Evolutionary conservation across 1,284 basidiomycete genomes (phyloP).

Genomic region (Naganishia sp.): DNA sequence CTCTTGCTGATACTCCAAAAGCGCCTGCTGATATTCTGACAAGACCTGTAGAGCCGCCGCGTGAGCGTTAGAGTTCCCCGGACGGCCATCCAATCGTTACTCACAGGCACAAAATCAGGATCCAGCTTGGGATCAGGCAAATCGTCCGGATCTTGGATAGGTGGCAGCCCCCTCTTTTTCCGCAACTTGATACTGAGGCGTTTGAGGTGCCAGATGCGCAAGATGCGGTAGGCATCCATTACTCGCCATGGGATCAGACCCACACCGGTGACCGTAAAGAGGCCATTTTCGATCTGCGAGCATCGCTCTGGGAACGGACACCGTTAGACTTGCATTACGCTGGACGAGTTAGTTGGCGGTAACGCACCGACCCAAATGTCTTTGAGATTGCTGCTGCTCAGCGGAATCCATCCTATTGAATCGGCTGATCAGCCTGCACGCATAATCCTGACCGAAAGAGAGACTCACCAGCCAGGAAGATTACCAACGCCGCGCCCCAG

Average conservation of each 20-base stretch:
- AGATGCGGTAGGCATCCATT: slow-evolving; percentile 74
- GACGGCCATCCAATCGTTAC: slow-evolving; percentile 16
- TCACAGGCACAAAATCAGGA: slow-evolving; percentile 65
- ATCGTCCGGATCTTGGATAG: slow-evolving; percentile 71
- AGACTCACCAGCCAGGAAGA: slow-evolving; percentile 60
- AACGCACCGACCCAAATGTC: slow-evolving; percentile 49
- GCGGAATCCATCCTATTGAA: slow-evolving; percentile 46
- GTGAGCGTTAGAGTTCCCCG: neutral
- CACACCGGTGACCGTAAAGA: slow-evolving; percentile 73
- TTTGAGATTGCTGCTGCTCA: slow-evolving; percentile 42
- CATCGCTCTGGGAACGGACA: slow-evolving; percentile 63
- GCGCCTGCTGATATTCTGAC: slow-evolving; percentile 68
- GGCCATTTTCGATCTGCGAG: slow-evolving; percentile 74
- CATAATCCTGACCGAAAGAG: too few relatives aligned
- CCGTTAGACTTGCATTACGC: slow-evolving; percentile 4
- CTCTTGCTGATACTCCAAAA: slow-evolving; percentile 62
- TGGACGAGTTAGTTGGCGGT: too few relatives aligned
- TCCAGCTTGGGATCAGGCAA: slow-evolving; percentile 73
- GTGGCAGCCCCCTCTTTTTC: slow-evolving; percentile 63
- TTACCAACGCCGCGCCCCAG: slow-evolving; percentile 80
- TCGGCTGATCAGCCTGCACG: neutral
- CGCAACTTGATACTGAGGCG: slow-evolving; percentile 62
- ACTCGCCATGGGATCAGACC: slow-evolving; percentile 68
- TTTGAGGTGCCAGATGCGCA: slow-evolving; percentile 73
- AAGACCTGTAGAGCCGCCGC: slow-evolving; percentile 56